Conservation (phyloP, 2,329 filamentous ascomycete species). For the Magnaporthiopsis incrustans region DNA sequence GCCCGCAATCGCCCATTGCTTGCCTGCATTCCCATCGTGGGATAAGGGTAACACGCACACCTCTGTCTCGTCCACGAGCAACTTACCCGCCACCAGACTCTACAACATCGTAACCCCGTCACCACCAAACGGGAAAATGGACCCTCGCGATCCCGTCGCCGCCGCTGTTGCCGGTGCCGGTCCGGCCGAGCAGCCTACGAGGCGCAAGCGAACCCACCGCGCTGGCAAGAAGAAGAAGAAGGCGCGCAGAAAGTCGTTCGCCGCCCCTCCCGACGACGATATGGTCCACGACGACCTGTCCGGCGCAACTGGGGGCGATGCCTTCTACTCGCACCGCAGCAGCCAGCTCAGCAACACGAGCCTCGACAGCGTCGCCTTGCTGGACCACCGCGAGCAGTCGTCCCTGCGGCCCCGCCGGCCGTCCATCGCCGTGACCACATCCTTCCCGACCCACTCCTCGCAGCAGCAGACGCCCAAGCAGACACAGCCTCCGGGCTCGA, state of each 20-base stretch:
- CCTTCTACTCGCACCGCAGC: constrained; percentile 41
- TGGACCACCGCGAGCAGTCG: constrained; percentile 70
- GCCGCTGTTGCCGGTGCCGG: neutral
- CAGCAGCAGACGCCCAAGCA: constrained; percentile 21
- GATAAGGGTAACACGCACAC: neutral
- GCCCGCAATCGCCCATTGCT: neutral
- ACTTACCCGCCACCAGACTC: neutral
- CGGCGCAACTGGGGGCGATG: constrained; percentile 22
- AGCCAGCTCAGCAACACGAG: constrained; percentile 72
- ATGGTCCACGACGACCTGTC: constrained; percentile 22
- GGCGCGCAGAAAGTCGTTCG: constrained; percentile 72
- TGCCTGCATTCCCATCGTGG: neutral
- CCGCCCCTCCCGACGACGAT: constrained; percentile 54
- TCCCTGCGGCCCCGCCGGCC: constrained; percentile 56
- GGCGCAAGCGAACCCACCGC: constrained; percentile 66
- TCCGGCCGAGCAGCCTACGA: constrained; percentile 14
- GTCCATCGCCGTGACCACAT: constrained; percentile 34
- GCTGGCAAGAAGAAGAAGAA: constrained; percentile 68
- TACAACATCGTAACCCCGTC: neutral
- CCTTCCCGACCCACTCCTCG: constrained; percentile 25
- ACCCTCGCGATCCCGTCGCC: neutral
- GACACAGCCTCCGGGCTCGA: constrained; percentile 14
- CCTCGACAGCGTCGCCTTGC: constrained; percentile 76
- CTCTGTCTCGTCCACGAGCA: neutral
- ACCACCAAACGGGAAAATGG: too few relatives aligned